Evolutionary conservation across 768 basidiomycete species (phyloP).

Genomic region (Boletus edulis): DNA sequence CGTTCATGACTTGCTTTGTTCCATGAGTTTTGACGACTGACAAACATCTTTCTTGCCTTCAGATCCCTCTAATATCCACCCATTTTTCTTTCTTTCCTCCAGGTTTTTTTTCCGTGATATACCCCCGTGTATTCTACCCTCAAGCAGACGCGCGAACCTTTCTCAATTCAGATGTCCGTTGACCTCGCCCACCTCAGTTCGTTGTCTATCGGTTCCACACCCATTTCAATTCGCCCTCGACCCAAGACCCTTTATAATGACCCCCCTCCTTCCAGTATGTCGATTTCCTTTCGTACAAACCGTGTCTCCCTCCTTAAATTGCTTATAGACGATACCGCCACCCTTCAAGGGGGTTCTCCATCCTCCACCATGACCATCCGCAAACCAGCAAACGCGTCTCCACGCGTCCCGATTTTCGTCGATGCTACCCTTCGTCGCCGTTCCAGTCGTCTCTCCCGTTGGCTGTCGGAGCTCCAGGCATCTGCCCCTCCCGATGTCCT

Average conservation of each 20-base stretch:
- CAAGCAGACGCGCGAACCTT: neutral
- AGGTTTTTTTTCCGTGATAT: constrained; percentile 6
- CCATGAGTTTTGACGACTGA: constrained; percentile 30
- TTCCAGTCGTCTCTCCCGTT: constrained; percentile 41
- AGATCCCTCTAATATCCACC: constrained; percentile 4
- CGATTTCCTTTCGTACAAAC: constrained; percentile 16
- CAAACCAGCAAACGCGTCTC: constrained; percentile 24
- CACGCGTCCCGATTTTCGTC: constrained; percentile 6
- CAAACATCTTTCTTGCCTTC: constrained; percentile 19
- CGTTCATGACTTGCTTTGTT: constrained; percentile 29
- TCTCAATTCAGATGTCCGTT: constrained; percentile 22
- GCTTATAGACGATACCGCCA: constrained; percentile 15
- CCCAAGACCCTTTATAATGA: constrained; percentile 25
- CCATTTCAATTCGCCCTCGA: constrained; percentile 10
- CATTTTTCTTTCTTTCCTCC: constrained; percentile 1
- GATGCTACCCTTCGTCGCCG: constrained; percentile 31
- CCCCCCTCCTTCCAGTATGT: constrained; percentile 19
- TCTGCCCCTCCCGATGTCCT: constrained; percentile 16
- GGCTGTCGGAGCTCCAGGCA: constrained; percentile 42
- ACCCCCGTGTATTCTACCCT: constrained; percentile 17
- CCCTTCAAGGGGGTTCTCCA: constrained; percentile 21
- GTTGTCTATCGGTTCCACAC: constrained; percentile 14
- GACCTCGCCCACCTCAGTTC: constrained; percentile 17
- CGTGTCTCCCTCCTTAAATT: constrained; percentile 35
- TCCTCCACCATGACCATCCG: constrained; percentile 31